Evolutionary conservation across 805 yeast species (phyloP).

Genomic region (Tetrapisispora fleetii): DNA sequence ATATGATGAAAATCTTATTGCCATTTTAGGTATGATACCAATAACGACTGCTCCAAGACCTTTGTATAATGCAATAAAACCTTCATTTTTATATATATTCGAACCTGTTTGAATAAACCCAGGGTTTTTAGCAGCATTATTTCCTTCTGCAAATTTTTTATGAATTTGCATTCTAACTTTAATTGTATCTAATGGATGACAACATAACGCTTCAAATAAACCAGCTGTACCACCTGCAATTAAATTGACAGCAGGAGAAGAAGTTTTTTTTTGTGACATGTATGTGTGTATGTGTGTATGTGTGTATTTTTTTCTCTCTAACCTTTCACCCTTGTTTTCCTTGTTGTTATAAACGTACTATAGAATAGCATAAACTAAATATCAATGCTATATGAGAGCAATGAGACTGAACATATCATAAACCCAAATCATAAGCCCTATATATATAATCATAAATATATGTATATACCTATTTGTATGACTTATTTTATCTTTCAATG

Average conservation of each 20-base stretch:
- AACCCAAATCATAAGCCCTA: too few species aligned
- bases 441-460: too few species aligned
- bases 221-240: conserved; percentile 98
- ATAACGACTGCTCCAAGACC: conserved; percentile 96
- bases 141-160: conserved; percentile 47
- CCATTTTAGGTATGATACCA: conserved; percentile 98
- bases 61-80: conserved; percentile 78
- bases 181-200: conserved; percentile 97
- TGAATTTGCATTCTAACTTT: conserved; percentile 95
- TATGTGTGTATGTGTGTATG: not conserved
- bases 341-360: not conserved
- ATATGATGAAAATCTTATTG: conserved; percentile 88
- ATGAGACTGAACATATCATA: too few species aligned
- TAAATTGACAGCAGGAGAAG: conserved; percentile 49
- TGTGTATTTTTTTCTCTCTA: too few species aligned
- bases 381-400: not conserved
- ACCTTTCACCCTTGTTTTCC: too few species aligned
- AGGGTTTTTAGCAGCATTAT: conserved; percentile 49
- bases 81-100: conserved; percentile 67
- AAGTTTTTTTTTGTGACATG: conserved; percentile 27
- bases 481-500: too few species aligned
- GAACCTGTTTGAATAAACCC: conserved; percentile 81
- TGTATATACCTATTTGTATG: not conserved
- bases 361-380: too few species aligned
- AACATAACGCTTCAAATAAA: conserved; percentile 89